Conservation (phyloP, 768 basidiomycete genomes). For the Lyophyllum shimeji region DNA sequence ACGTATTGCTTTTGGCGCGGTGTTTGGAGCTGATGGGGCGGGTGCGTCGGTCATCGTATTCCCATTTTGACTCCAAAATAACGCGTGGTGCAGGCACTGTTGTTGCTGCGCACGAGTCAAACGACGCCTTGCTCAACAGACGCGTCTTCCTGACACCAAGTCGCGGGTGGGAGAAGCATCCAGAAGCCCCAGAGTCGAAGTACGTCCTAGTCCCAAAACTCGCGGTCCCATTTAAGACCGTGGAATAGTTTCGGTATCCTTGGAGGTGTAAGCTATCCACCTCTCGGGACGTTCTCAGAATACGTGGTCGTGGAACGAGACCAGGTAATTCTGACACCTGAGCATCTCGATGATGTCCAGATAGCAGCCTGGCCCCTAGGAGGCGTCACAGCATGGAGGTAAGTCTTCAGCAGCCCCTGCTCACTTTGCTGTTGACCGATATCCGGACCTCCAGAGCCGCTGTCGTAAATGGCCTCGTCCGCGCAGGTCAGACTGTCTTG, state of each 20-base stretch:
- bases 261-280: slow-evolving; percentile 54
- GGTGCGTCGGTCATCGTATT: slow-evolving; percentile 39
- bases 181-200: slow-evolving; percentile 65
- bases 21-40: slow-evolving; percentile 74
- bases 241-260: slow-evolving; percentile 58
- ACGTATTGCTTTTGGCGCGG: slow-evolving; percentile 53
- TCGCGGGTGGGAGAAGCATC: slow-evolving; percentile 72
- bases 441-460: slow-evolving; percentile 46
- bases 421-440: background rate
- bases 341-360: slow-evolving; percentile 66
- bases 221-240: background rate
- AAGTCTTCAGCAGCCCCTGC: slow-evolving; percentile 10
- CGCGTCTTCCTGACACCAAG: slow-evolving; percentile 77
- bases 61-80: background rate
- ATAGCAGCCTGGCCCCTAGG: slow-evolving; percentile 77
- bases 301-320: slow-evolving; percentile 73
- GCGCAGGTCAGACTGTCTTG: slow-evolving; percentile 67
- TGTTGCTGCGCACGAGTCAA: slow-evolving; percentile 49
- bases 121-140: slow-evolving; percentile 57
- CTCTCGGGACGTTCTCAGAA: slow-evolving; percentile 73
- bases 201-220: slow-evolving; percentile 25
- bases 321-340: slow-evolving; percentile 63
- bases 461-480: slow-evolving; percentile 62
- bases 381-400: slow-evolving; percentile 87
- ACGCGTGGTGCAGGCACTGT: slow-evolving; percentile 51